Base-by-base conservation (phyloP, 1,284 basidiomycete genomes). In the Spongispora temasekensis region DNA sequence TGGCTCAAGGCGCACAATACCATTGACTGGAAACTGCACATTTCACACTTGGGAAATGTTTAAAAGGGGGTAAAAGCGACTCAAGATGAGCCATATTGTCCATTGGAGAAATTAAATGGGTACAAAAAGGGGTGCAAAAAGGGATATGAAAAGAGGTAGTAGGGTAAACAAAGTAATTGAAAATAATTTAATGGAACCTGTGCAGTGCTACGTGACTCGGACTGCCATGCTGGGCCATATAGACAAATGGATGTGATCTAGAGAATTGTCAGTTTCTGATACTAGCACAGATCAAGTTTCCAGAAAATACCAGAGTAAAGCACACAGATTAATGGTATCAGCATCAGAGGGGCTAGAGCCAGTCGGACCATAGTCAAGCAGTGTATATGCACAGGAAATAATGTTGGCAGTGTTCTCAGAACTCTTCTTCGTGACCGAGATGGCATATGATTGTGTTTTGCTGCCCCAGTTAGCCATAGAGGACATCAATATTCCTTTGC, bases 401-500 rank as follows among this genome's bases (percentile, higher is more conserved):
- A 61, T 32, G 44, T 61, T 28, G 17, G 44, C 35, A 13, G 52
- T 59, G 2, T 59, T 61, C 23, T 42, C 21, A 2, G 34, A 10
- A 7, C 31, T 46, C 34, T 58, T 61, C 30, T 51, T 61, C 1
- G 0, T 32, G 35, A 61, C 12, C 10, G 35, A 4, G 12, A 17
- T 34, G 17, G 44, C 7, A 21, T 59, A 61, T 5, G n/a, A 31
- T 13, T 25, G 7, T 1, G 8, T 58, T 55, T 61, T n/a, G 3
- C 17, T 35, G 12, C 53, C 57, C 57, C 60, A 53, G 23, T 58
- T 58, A 27, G 21, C 27, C 44, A 55, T 53, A 8, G 57, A 61
- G n/a, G 56, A 60, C 57, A 61, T 60, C 0, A 50, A 55, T 0
- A 62, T 65, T 34, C 31, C 31, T 30, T 61, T 59, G 57, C 57